Evolutionary conservation across 495 filamentous ascomycete genomes (phyloP).

Genomic region (Cladorrhinum samala): DNA sequence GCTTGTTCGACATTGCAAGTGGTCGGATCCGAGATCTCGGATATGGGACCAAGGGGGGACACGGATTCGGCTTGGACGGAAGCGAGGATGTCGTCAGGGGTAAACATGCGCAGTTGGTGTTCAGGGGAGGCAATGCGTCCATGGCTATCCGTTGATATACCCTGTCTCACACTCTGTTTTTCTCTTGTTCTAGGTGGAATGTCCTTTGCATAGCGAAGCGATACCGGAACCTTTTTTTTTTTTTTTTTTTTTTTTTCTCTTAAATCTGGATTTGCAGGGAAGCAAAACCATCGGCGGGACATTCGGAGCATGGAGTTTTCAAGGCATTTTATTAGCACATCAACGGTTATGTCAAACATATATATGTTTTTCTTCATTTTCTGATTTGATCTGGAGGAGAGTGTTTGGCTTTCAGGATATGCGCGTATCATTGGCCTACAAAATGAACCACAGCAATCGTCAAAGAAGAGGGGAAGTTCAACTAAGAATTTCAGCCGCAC

Average conservation of each 20-base stretch:
- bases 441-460: no score
- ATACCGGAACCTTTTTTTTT: no score
- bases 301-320: no score
- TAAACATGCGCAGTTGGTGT: conserved; percentile 46
- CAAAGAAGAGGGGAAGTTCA: no score
- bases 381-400: no score
- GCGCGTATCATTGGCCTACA: no score
- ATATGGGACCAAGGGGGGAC: conserved; percentile 35
- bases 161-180: not conserved
- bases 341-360: no score
- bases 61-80: conserved; percentile 4
- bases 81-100: conserved; percentile 35
- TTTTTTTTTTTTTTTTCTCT: not conserved
- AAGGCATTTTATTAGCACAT: no score
- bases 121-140: conserved; percentile 30
- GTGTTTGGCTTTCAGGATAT: no score
- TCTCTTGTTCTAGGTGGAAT: not conserved
- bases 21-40: conserved; percentile 56
- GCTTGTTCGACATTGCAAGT: conserved; percentile 59
- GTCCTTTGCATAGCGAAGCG: not conserved
- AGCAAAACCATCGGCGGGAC: no score
- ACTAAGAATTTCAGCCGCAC: no score
- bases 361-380: no score
- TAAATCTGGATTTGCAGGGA: not conserved
- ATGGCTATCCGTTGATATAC: conserved; percentile 21